Percentiles rank a stretch among this genome's conserved stretches.
phyloP scores from a whole-genome alignment of 2,329 filamentous ascomycete genomes.

The Clonostachys solani region DNA sequence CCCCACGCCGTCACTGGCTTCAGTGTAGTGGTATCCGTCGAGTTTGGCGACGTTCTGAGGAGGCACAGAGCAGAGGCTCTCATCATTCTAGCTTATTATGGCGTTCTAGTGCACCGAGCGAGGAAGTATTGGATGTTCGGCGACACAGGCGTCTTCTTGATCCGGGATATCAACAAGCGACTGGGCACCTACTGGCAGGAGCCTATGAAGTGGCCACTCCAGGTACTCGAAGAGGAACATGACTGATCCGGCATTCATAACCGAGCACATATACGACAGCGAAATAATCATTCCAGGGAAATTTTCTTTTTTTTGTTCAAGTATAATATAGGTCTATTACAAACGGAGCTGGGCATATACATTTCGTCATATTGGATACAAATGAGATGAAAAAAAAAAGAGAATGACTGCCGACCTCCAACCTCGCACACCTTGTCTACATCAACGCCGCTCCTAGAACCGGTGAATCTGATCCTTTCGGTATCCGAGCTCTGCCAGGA shows the following conservation, averaged over 20 bases:
- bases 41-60: conserved; percentile 26
- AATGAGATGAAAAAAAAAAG: too few relatives aligned
- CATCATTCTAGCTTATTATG: conserved; percentile 43
- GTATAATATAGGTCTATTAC: too few relatives aligned
- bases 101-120: conserved; percentile 38
- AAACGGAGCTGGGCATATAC: too few relatives aligned
- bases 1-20: conserved; percentile 25
- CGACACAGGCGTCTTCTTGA: conserved; percentile 20
- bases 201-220: conserved; percentile 23
- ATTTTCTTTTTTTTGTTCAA: too few relatives aligned
- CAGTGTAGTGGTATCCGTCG: conserved; percentile 19
- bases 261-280: too few relatives aligned
- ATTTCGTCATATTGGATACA: too few relatives aligned
- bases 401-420: too few relatives aligned
- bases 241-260: conserved; percentile 7
- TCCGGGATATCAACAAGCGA: conserved; percentile 21
- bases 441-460: conserved; percentile 34
- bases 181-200: conserved; percentile 25
- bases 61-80: conserved; percentile 33
- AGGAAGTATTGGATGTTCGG: conserved; percentile 32
- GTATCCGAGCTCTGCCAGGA: conserved; percentile 55
- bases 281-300: too few relatives aligned
- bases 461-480: conserved; percentile 51
- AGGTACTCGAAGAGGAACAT: conserved; percentile 17
- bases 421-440: background rate